Evolutionary conservation across 345 rosid species (phyloP).

Genomic region (Acer campestre): DNA sequence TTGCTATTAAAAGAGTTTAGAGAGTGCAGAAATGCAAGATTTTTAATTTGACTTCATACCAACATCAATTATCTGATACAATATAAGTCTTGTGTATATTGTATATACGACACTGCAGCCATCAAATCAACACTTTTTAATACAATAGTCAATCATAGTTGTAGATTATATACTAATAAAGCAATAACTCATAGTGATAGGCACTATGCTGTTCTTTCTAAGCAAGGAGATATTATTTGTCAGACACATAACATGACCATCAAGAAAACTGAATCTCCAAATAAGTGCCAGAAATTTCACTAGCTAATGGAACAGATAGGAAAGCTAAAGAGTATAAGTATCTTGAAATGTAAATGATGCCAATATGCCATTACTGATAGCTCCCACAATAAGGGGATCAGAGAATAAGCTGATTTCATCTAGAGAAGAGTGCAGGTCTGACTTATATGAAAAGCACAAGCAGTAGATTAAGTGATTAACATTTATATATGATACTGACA

Average conservation of each 20-base stretch:
- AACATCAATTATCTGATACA: not conserved
- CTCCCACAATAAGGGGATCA: not conserved
- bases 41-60: not conserved
- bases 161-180: not conserved
- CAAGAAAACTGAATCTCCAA: not conserved
- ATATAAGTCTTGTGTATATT: not conserved
- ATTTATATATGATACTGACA: slow-evolving; percentile 37
- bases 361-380: not conserved
- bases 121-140: slow-evolving; percentile 1
- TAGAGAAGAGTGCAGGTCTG: not conserved
- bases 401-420: not conserved
- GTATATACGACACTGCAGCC: not conserved
- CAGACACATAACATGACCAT: slow-evolving; percentile 3
- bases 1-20: not conserved
- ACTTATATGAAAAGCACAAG: slow-evolving; percentile 5
- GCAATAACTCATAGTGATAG: not conserved
- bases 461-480: not conserved
- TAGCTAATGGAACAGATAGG: not conserved
- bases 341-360: not conserved
- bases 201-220: not conserved
- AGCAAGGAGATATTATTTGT: slow-evolving; percentile 1
- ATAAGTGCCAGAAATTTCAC: not conserved
- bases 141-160: not conserved
- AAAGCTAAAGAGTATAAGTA: not conserved
- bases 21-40: not conserved